Evolutionary conservation across 768 basidiomycete species (phyloP).

Genomic region (Candolleomyces efflorescens): DNA sequence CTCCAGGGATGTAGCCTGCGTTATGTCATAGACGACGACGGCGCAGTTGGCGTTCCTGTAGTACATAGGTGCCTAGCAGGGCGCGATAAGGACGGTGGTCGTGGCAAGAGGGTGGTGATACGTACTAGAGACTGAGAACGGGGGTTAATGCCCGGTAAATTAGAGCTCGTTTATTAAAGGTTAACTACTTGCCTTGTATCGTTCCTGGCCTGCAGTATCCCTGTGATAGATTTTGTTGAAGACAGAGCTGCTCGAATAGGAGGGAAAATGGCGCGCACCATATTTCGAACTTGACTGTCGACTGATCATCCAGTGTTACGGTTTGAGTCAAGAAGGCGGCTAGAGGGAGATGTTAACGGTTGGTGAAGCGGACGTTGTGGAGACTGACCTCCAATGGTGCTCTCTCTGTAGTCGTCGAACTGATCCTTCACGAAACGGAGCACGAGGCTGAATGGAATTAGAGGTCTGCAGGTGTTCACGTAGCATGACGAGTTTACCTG

Average conservation of each 20-base stretch:
- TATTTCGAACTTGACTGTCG: conserved; percentile 96
- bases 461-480: conserved; percentile 15
- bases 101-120: conserved; percentile 35
- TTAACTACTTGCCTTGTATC: conserved; percentile 70
- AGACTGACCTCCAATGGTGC: conserved; percentile 78
- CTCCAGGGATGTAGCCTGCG: conserved; percentile 84
- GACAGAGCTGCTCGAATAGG: not conserved
- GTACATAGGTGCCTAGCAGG: conserved; percentile 83
- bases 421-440: conserved; percentile 95
- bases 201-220: conserved; percentile 96
- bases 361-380: conserved; percentile 2
- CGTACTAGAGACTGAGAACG: conserved; percentile 36
- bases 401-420: conserved; percentile 94
- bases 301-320: conserved; percentile 82
- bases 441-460: conserved; percentile 64
- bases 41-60: conserved; percentile 94
- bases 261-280: conserved; percentile 52
- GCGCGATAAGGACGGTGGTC: conserved; percentile 8
- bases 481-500: conserved; percentile 48
- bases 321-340: conserved; percentile 99
- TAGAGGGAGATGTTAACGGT: conserved; percentile 26
- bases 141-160: conserved; percentile 10
- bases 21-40: conserved; percentile 96
- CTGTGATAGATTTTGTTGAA: conserved; percentile 30
- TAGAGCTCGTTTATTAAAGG: conserved; percentile 4